Conservation (phyloP, 1,284 basidiomycete species). For the Malassezia globosa region DNA sequence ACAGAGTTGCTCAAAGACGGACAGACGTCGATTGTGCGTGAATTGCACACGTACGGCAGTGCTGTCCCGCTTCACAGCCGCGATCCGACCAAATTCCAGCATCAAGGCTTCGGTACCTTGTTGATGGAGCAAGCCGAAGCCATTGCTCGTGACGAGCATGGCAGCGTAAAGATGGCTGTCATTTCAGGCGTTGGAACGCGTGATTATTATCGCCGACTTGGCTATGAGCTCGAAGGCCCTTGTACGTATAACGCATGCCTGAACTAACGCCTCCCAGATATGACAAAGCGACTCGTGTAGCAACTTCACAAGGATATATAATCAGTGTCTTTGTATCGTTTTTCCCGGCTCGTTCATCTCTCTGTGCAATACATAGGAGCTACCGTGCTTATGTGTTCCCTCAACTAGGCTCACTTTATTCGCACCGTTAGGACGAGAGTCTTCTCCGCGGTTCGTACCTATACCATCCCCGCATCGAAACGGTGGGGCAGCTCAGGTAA, state of each 20-base stretch:
- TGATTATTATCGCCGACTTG: slow-evolving; percentile 84
- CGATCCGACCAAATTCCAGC: slow-evolving; percentile 71
- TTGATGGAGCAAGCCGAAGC: slow-evolving; percentile 98
- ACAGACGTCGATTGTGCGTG: slow-evolving; percentile 87
- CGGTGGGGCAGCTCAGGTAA: too few relatives aligned
- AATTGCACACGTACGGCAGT: slow-evolving; percentile 97
- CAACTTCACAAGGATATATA: too few relatives aligned
- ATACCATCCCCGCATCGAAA: too few relatives aligned
- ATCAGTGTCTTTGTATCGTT: too few relatives aligned
- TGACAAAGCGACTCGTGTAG: slow-evolving; percentile 8
- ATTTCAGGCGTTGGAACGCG: slow-evolving; percentile 91
- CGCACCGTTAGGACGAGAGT: too few relatives aligned
- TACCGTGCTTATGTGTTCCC: too few relatives aligned
- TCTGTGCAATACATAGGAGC: too few relatives aligned
- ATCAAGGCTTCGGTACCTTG: slow-evolving; percentile 82
- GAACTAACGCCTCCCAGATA: slow-evolving; percentile 11
- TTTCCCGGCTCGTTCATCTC: too few relatives aligned
- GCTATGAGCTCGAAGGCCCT: slow-evolving; percentile 86
- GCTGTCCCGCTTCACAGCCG: slow-evolving; percentile 92
- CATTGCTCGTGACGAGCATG: slow-evolving; percentile 95
- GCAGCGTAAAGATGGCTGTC: slow-evolving; percentile 82
- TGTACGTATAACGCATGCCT: slow-evolving; percentile 49
- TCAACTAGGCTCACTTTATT: too few relatives aligned
- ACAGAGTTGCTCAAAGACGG: slow-evolving; percentile 69
- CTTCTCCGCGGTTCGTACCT: too few relatives aligned